These are phyloP conservation scores for Sungouiella thailandica DNA, from an alignment of 805 yeast species.

Conservation along the genomic window DNA sequence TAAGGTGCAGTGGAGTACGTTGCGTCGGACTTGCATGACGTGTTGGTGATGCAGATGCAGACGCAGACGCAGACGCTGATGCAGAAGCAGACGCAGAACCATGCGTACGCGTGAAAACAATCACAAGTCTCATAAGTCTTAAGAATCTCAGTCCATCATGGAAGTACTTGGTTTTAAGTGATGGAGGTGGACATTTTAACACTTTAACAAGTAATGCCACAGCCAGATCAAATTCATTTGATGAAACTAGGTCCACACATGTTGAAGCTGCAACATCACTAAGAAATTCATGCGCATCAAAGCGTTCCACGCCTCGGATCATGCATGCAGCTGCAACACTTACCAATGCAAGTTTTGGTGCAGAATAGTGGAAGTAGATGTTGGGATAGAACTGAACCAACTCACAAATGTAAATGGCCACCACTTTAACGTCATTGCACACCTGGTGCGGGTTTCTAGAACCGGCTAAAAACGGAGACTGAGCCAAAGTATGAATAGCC, in stretches of 20 bases:
- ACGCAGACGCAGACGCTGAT: conserved; percentile 1
- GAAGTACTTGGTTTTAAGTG: conserved; percentile 42
- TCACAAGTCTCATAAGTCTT: conserved; percentile 32
- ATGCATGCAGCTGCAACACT: conserved; percentile 40
- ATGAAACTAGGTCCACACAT: conserved; percentile 15
- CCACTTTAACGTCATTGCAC: conserved; percentile 45
- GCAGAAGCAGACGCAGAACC: conserved; percentile 2
- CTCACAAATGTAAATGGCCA: conserved; percentile 62
- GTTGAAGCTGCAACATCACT: conserved; percentile 13
- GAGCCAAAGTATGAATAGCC: conserved; percentile 35
- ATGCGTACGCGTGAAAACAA: conserved; percentile 22
- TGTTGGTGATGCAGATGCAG: conserved; percentile 1
- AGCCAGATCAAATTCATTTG: conserved; percentile 11
- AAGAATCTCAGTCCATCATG: conserved; percentile 31
- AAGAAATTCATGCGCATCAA: conserved; percentile 17
- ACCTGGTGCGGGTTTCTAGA: conserved; percentile 24
- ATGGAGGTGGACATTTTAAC: conserved; percentile 42
- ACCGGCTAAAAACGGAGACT: conserved; percentile 20
- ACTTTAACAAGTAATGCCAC: conserved; percentile 28
- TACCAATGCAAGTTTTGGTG: conserved; percentile 43
- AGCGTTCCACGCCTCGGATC: conserved; percentile 30
- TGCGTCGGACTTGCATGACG: conserved; percentile 2
- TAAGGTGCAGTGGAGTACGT: conserved; percentile 8
- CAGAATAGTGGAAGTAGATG: conserved; percentile 51
- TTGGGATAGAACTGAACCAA: conserved; percentile 58